A percentile compares a stretch with the other conserved stretches of the same genome.
phyloP scores from a whole-genome alignment of 768 basidiomycete species.

The Macrocybe gigantea region DNA sequence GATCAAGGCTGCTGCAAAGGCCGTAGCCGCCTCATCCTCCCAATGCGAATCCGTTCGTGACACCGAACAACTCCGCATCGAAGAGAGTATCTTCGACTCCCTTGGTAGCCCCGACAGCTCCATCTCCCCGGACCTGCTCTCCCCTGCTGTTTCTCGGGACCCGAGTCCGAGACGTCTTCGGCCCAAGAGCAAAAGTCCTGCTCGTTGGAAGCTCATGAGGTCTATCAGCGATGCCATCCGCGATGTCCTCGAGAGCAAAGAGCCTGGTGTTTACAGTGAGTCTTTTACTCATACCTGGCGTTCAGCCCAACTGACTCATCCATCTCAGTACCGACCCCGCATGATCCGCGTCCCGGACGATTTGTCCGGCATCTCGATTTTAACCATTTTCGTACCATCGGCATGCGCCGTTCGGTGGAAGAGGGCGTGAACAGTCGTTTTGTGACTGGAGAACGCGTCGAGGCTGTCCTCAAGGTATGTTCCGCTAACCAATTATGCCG shows the following conservation, averaged over 20 bases:
- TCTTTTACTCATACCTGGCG: conserved; percentile 7
- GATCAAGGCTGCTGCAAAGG: conserved; percentile 60
- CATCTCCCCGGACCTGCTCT: conserved; percentile 69
- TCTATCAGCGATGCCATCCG: conserved; percentile 77
- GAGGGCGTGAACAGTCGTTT: conserved; percentile 88
- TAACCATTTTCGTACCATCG: conserved; percentile 95
- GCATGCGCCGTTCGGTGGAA: conserved; percentile 88
- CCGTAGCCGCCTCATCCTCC: conserved; percentile 45
- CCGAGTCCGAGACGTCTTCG: conserved; percentile 75
- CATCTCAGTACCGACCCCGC: conserved; percentile 54
- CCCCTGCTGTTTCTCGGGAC: conserved; percentile 77
- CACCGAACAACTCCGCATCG: conserved; percentile 45
- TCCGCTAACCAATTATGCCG: conserved; percentile 1
- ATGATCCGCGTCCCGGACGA: conserved; percentile 70
- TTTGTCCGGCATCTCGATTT: conserved; percentile 89
- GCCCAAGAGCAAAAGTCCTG: conserved; percentile 74
- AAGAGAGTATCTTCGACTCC: conserved; percentile 53
- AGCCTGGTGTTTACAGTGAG: conserved; percentile 71
- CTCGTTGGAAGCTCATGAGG: conserved; percentile 77
- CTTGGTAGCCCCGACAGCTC: conserved; percentile 60
- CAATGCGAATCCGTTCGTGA: conserved; percentile 24
- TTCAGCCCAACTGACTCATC: conserved; percentile 5
- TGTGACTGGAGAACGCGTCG: conserved; percentile 85
- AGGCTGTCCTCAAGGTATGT: conserved; percentile 69
- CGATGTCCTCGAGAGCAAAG: conserved; percentile 54